Base-by-base conservation (phyloP, 768 basidiomycete species). In the Tricholoma hemisulphureum region DNA sequence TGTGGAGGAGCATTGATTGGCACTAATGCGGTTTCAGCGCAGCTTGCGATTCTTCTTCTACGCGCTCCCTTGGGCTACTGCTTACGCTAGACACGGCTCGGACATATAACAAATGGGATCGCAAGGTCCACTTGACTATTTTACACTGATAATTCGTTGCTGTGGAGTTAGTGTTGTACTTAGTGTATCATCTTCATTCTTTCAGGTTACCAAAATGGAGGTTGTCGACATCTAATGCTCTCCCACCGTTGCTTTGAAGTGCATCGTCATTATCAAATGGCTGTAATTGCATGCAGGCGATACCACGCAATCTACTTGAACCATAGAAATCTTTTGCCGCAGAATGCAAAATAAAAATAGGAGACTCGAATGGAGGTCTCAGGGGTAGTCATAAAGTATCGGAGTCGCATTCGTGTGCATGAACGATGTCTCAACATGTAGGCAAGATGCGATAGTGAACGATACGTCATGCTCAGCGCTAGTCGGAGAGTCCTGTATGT, bases 11-110 rank as follows among this genome's bases (percentile, higher is more conserved):
- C 35, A 67, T 67, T 16, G 65, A 69, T 41, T 67, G 65, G 62
- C 67, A 64, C 53, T 69, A 69, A 69, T 48, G 67, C 46, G 2
- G 59, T 65, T 8, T 65, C 64, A n/a, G 65, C 67, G 3, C 67
- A 67, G 63, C 57, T 68, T 10, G 67, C 65, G 8, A 62, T 64
- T 8, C 63, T 68, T 7, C 52, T 67, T 9, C 45, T 66, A 65
- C 21, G 58, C 55, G 13, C 58, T 67, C 34, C 66, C 66, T 37
- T 67, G 66, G 64, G 62, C 62, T 3, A 67, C 65, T 16, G 62
- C 60, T 67, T 6, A 67, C 62, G 1, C 62, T 63, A 11, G 62
- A 67, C 21, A 67, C 61, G 6, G 63, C 65, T 2, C 65, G 65
- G 65, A 63, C 51, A 31, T 67, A 67, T 37, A 63, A 67, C 31